Percentiles rank a stretch among this genome's conserved stretches.
These are phyloP conservation scores for Cordyceps cicadae DNA, from an alignment of 2,329 filamentous ascomycete species.

Conservation along the genomic window DNA sequence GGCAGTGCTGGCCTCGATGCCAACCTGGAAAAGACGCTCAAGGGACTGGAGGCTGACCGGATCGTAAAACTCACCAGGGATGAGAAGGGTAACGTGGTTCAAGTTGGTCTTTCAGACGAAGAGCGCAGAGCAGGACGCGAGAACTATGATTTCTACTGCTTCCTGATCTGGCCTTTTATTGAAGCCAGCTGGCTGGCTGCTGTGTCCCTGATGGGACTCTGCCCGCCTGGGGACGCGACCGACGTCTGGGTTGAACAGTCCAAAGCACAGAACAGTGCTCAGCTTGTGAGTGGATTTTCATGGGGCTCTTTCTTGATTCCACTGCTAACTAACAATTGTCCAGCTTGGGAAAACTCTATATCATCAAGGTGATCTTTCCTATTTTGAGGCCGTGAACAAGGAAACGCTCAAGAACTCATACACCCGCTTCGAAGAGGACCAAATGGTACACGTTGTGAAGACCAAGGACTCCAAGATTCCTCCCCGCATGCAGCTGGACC, in stretches of 20 bases:
- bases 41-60: constrained; percentile 67
- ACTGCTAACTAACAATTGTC: neutral
- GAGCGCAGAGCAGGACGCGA: constrained; percentile 77
- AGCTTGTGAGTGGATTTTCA: constrained; percentile 49
- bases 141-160: constrained; percentile 98
- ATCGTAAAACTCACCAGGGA: constrained; percentile 62
- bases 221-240: constrained; percentile 50
- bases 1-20: constrained; percentile 71
- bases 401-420: constrained; percentile 95
- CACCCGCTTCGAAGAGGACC: constrained; percentile 79
- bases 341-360: constrained; percentile 92
- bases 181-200: constrained; percentile 90
- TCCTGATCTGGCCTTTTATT: constrained; percentile 96
- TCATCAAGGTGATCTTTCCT: constrained; percentile 92
- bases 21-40: constrained; percentile 75
- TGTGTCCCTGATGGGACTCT: constrained; percentile 77
- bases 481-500: constrained; percentile 58
- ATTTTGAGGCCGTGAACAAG: constrained; percentile 98
- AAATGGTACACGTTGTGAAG: constrained; percentile 70
- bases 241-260: constrained; percentile 71
- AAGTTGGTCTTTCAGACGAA: constrained; percentile 63
- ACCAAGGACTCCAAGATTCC: constrained; percentile 55
- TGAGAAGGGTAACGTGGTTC: constrained; percentile 47
- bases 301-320: too few species aligned
- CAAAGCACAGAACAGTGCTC: constrained; percentile 72